These are phyloP conservation scores for Clavaria fumosa DNA, from an alignment of 768 basidiomycete species.

Conservation along the genomic window DNA sequence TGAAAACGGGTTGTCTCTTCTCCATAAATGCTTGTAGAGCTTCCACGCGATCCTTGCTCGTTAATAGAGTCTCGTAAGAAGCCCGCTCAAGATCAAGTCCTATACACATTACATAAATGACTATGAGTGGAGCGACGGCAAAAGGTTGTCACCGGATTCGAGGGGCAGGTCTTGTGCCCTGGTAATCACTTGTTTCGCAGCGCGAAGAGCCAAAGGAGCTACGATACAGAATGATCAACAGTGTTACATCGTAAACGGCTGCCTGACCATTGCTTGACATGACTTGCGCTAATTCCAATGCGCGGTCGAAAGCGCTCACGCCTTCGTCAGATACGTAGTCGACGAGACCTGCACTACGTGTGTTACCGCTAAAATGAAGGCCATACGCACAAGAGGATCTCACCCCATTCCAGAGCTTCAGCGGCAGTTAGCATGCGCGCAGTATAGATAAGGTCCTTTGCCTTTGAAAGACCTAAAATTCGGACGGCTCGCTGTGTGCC, in stretches of 20 bases:
- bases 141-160: constrained; percentile 41
- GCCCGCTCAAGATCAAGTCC: constrained; percentile 89
- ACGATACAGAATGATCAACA: neutral
- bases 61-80: constrained; percentile 68
- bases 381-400: constrained; percentile 5
- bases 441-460: constrained; percentile 81
- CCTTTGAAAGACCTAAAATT: constrained; percentile 60
- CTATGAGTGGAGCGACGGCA: neutral
- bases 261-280: constrained; percentile 50
- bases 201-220: constrained; percentile 81
- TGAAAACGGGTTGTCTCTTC: constrained; percentile 67
- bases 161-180: constrained; percentile 64
- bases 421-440: constrained; percentile 49
- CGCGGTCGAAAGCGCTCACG: constrained; percentile 48
- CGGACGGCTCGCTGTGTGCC: constrained; percentile 76
- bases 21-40: constrained; percentile 78
- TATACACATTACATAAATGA: constrained; percentile 10
- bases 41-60: constrained; percentile 63
- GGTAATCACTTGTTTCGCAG: constrained; percentile 76
- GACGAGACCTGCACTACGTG: constrained; percentile 45
- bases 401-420: constrained; percentile 64
- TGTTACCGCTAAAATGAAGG: constrained; percentile 1
- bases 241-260: neutral
- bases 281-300: constrained; percentile 50
- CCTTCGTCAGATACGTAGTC: constrained; percentile 61